Percentiles rank a stretch among this genome's conserved stretches.
Evolutionary conservation across 345 rosid species (phyloP).

Genomic region (Passiflora organensis): DNA sequence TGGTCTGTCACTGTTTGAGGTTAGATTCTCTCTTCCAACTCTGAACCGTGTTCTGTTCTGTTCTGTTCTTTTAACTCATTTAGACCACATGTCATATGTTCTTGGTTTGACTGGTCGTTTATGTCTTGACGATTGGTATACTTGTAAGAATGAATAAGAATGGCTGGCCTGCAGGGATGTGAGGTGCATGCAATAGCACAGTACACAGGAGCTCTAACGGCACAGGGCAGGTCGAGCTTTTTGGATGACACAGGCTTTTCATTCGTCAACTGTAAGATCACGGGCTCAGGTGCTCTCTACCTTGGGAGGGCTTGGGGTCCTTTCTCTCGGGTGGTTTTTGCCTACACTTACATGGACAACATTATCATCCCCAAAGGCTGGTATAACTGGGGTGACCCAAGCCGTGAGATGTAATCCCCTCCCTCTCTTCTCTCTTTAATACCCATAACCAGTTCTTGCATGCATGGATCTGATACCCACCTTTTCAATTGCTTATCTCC

Average conservation of each 20-base stretch:
- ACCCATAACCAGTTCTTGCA: too few species aligned
- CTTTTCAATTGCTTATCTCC: too few species aligned
- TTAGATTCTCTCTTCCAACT: constrained; percentile 11
- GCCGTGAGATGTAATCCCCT: constrained; percentile 66
- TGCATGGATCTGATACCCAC: too few species aligned
- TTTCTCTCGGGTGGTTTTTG: constrained; percentile 91
- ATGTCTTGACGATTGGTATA: too few species aligned
- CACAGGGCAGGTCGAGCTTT: constrained; percentile 67
- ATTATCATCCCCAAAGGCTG: constrained; percentile 93
- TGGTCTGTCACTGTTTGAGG: constrained; percentile 86
- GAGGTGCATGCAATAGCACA: constrained; percentile 86
- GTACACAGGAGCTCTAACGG: constrained; percentile 64
- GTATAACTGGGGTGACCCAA: constrained; percentile 98
- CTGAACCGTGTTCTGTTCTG: background rate
- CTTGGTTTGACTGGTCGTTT: too few species aligned
- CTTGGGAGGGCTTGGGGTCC: constrained; percentile 99
- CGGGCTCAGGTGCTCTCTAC: constrained; percentile 91
- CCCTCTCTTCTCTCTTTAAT: background rate
- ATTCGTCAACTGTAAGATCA: constrained; percentile 84
- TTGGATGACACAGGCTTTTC: constrained; percentile 98
- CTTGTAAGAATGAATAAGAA: too few species aligned
- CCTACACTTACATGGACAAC: constrained; percentile 92
- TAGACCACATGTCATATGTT: too few species aligned
- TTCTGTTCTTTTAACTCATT: background rate
- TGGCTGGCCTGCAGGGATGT: constrained; percentile 43